Base-by-base conservation (phyloP, 2,329 filamentous ascomycete species). In the Parafenestella ontariensis region DNA sequence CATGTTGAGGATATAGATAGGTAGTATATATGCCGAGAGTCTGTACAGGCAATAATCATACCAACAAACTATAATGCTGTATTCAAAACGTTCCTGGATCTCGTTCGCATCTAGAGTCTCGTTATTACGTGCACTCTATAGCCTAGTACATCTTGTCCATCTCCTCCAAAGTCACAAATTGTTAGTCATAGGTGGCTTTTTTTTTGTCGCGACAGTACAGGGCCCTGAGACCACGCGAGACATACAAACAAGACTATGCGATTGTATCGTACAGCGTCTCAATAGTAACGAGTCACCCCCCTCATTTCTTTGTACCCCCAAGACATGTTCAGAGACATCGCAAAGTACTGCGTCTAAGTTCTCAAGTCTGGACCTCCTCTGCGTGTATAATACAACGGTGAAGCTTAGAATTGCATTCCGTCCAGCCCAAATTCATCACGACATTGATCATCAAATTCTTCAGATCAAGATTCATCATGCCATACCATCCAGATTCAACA, bases 401-500 rank as follows among this genome's bases (percentile, higher is more conserved):
- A 5, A 9, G 9, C 9, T 21, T 21, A 18, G 9, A 31, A 11
- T 3, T 31, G 28, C 15, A 31, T 31, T 3, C 15, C 28, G 3
- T 13, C 5, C 28, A 31, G 28, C 9, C 11, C 15, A 11, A 21
- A 39, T 23, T 9, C 18, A 2, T 11, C 4, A 39, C 18, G 26
- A 37, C 34, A 13, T n/a, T 20, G 17, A 18, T 6, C 34, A 37
- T 20, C 17, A 11, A 8, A 18, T 5, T 4, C 5, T 5, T 4
- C 15, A 37, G 15, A 31, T 3, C 28, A 31, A 11, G 9, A 31
- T 37, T 34, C 6, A 46, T 13, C 33, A 51, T 51, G 49, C 26
- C 24, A 1, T 51, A 46, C 42, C 49, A 46, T 24, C 33, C 49
- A 7, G 49, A 51, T 33, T 51, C 42, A 13, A 34, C 34, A 24